A percentile compares a stretch with the other conserved stretches of the same genome.
Conservation (phyloP, 192 early-diverging fungal genomes). For the Backusella australiensis region DNA sequence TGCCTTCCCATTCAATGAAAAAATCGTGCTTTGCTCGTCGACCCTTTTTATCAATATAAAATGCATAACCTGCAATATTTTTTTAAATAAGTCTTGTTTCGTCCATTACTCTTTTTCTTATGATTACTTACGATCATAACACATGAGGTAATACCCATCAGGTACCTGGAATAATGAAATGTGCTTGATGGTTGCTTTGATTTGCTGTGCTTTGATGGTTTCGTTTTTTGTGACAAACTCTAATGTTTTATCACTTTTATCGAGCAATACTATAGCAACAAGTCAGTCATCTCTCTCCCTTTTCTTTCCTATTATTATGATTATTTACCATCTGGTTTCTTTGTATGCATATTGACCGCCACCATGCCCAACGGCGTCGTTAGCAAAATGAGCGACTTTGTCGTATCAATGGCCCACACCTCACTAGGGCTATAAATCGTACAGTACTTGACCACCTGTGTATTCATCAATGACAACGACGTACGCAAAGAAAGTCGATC, state of each 20-base stretch:
- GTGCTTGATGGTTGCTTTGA: conserved; percentile 52
- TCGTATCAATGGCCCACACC: conserved; percentile 79
- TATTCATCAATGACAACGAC: not conserved
- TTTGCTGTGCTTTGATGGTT: conserved; percentile 25
- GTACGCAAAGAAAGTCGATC: conserved; percentile 35
- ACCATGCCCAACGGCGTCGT: conserved; percentile 90
- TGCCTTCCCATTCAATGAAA: conserved; percentile 87
- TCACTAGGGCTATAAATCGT: conserved; percentile 93
- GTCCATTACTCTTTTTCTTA: not conserved
- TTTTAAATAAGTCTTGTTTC: not conserved
- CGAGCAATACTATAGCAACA: conserved; percentile 61
- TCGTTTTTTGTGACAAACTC: conserved; percentile 80
- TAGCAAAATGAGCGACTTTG: conserved; percentile 78
- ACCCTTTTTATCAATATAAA: conserved; percentile 89
- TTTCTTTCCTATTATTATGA: not conserved
- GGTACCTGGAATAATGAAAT: conserved; percentile 79
- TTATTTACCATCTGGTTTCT: conserved; percentile 65
- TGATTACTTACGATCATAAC: conserved; percentile 76
- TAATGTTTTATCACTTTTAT: conserved; percentile 75
- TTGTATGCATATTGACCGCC: conserved; percentile 81
- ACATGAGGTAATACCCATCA: conserved; percentile 78
- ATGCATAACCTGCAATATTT: conserved; percentile 71
- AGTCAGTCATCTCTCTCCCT: conserved; percentile 14
- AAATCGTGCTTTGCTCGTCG: conserved; percentile 66
- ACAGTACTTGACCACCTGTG: conserved; percentile 43